Percentiles rank a stretch among this genome's conserved stretches.
phyloP scores from a whole-genome alignment of 192 early-diverging fungal genomes.

The Chytriomyces sp. region DNA sequence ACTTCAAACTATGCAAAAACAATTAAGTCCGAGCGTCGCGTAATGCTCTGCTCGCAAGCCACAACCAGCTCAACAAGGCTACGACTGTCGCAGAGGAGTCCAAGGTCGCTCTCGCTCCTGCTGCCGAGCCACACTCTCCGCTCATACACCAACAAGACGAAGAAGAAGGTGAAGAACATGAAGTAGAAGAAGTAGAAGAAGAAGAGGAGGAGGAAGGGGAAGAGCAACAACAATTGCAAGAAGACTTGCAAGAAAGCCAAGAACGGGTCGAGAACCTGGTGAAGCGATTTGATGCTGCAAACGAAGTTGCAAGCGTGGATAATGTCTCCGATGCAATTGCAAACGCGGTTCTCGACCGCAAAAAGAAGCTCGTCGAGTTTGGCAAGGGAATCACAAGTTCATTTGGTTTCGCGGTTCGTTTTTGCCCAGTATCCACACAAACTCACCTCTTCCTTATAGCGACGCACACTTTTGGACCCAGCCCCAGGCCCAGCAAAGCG shows the following conservation, averaged over 20 bases:
- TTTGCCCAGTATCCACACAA: background rate
- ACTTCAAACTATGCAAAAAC: background rate
- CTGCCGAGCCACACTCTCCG: conserved; percentile 10
- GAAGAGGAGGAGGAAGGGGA: background rate
- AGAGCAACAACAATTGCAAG: background rate
- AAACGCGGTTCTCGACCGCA: background rate
- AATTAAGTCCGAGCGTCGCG: background rate
- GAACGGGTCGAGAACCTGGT: background rate
- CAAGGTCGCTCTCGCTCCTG: background rate
- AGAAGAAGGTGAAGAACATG: background rate
- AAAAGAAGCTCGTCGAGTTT: conserved; percentile 12
- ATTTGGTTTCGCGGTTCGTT: conserved; percentile 17
- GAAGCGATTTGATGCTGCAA: background rate
- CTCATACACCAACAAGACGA: no score
- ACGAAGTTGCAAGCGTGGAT: background rate
- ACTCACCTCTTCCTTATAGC: background rate
- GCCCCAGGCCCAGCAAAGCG: background rate
- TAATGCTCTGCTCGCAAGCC: no score
- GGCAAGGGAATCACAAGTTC: conserved; percentile 2
- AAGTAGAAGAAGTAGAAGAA: background rate
- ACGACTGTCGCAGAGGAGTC: no score
- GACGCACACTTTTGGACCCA: conserved; percentile 13
- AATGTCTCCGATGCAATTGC: background rate
- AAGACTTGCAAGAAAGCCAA: background rate
- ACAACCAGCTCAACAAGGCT: no score